phyloP scores from a whole-genome alignment of 805 yeast genomes.

The Saccharomycopsis guyanensis region DNA sequence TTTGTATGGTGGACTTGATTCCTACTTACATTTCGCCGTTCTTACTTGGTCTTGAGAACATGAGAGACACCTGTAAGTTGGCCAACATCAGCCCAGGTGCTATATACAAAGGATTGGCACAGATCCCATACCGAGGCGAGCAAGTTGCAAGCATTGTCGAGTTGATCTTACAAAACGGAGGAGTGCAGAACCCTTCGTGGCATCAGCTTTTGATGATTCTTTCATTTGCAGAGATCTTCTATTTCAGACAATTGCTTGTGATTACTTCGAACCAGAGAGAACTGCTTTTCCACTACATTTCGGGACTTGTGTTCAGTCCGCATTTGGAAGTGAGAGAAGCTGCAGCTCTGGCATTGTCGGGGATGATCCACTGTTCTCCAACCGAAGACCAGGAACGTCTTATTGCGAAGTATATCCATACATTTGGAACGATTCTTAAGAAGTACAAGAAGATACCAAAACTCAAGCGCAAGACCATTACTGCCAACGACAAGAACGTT shows the following conservation, averaged over 20 bases:
- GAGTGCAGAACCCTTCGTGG: conserved; percentile 34
- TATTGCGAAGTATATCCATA: conserved; percentile 36
- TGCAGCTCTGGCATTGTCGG: conserved; percentile 69
- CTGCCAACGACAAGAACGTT: conserved; percentile 36
- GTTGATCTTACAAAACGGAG: conserved; percentile 35
- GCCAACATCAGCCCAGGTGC: conserved; percentile 50
- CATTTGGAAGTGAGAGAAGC: conserved; percentile 70
- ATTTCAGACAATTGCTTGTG: conserved; percentile 56
- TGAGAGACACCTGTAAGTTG: conserved; percentile 76
- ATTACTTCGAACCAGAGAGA: conserved; percentile 41
- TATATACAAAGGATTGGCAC: conserved; percentile 39
- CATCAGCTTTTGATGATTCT: conserved; percentile 62
- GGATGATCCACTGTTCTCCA: conserved; percentile 59
- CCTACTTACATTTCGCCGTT: conserved; percentile 60
- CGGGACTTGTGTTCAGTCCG: conserved; percentile 46
- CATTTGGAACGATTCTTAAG: conserved; percentile 37
- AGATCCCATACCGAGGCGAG: conserved; percentile 37
- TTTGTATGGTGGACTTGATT: conserved; percentile 45
- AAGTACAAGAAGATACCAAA: conserved; percentile 24
- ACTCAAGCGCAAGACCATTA: conserved; percentile 25
- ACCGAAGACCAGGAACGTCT: conserved; percentile 32
- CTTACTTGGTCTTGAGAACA: conserved; percentile 50
- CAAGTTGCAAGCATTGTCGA: conserved; percentile 36
- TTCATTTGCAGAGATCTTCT: conserved; percentile 64
- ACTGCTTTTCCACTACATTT: conserved; percentile 44